Evolutionary conservation across 352 stramenopile genomes (phyloP), one percentile per base, ranked within the genome.

Genomic region (Globisporangium canariense): DNA sequence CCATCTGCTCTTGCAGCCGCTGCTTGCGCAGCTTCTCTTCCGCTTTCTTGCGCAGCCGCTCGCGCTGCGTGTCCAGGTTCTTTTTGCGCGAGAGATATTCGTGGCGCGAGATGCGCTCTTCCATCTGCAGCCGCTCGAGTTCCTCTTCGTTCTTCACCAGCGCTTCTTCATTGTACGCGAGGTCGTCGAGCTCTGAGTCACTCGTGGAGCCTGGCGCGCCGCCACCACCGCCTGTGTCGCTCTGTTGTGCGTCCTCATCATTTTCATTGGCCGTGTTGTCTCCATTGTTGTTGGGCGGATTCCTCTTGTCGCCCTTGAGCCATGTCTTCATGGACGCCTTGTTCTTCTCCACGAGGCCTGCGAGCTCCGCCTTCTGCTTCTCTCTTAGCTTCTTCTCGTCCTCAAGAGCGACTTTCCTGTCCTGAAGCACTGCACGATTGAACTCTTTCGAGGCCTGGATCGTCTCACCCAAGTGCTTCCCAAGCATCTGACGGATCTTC

Each of bases 381-480:
- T 93, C 85, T 6, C 83, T 74, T 36, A 92, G 57, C 50, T 84
- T 89, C 65, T 92, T 96, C 45, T 96, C 86, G 36, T 96, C 87
- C 60, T 94, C 87, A 2, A 88, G 53, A 0, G 79, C 80, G 2
- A 83, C 62, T 46, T 89, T 91, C 20, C 73, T 73, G 46, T 96
- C 85, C 16, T 85, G 69, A 30, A 94, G 60, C 18, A 89, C 71
- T 0, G 73, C 67, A 22, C 83, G 83, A 61, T 83, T 93, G 63
- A 88, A 93, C 46, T 89, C 86, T 49, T 96, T 96, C 1, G 80
- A 78, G 16, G 75, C 71, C 56, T 85, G 75, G 22, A 86, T 75
- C 20, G 62, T 75, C 32, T 89, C 80, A 4, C 71, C 76, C 9
- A 91, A 53, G 59, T 96, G 74, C 28, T 81, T 81, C 6, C 72